A percentile compares a stretch with the other conserved stretches of the same genome.
These are phyloP conservation scores for Neurospora sp. DNA, from an alignment of 495 filamentous ascomycete genomes.

Conservation along the genomic window DNA sequence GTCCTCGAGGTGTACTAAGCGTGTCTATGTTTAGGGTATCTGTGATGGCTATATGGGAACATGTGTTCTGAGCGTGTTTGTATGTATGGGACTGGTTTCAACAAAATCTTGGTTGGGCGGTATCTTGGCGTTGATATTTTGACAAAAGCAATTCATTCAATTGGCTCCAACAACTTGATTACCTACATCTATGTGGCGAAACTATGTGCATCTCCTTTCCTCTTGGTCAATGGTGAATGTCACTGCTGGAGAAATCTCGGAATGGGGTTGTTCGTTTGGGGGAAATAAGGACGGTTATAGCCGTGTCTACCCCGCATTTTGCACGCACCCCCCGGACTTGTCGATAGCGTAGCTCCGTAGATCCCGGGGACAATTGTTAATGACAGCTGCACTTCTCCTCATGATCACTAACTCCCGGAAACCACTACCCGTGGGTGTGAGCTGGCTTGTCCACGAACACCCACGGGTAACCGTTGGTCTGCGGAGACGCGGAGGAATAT, in stretches of 20 bases:
- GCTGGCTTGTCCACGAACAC: no score
- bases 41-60: background rate
- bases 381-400: background rate
- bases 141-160: background rate
- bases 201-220: background rate
- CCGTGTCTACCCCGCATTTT: background rate
- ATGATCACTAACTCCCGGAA: background rate
- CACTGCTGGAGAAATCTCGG: background rate
- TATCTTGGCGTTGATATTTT: background rate
- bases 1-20: slow-evolving; percentile 88
- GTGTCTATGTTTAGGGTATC: background rate
- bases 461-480: background rate
- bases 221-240: background rate
- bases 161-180: background rate
- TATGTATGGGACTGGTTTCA: background rate
- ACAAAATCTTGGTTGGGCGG: background rate
- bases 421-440: background rate
- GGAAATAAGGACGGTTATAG: background rate
- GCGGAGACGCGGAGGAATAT: background rate
- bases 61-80: background rate
- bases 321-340: background rate
- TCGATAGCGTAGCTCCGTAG: background rate
- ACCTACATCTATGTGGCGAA: background rate
- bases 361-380: background rate
- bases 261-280: background rate